Evolutionary conservation across 2,329 filamentous ascomycete species (phyloP).

Genomic region (Aspergillus thermomutatus): DNA sequence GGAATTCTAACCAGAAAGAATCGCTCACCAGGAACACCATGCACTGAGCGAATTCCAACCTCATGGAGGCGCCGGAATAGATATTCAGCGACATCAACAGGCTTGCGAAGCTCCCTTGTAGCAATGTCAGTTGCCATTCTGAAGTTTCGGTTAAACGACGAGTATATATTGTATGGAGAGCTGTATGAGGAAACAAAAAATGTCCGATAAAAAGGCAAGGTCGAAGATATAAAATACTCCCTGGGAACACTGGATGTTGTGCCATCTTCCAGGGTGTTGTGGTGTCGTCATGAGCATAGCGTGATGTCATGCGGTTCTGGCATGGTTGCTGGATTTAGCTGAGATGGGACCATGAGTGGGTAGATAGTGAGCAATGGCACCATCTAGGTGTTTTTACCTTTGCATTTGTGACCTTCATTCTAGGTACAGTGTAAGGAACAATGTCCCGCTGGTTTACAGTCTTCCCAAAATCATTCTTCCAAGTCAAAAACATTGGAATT

Average conservation of each 20-base stretch:
- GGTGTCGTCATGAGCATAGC: slow-evolving; percentile 17
- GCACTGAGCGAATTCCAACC: slow-evolving; percentile 48
- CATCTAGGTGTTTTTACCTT: not conserved
- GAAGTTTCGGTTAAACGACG: not conserved
- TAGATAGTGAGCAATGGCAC: not conserved
- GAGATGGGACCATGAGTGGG: not conserved
- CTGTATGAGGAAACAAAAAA: not conserved
- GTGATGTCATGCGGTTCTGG: slow-evolving; percentile 20
- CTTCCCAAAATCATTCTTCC: not conserved
- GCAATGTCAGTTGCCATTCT: slow-evolving; percentile 41
- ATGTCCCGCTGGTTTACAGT: not conserved
- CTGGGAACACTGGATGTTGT: not conserved
- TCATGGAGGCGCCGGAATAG: slow-evolving; percentile 49
- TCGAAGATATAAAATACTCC: slow-evolving; percentile 2
- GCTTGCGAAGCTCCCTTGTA: slow-evolving; percentile 42
- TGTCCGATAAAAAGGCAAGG: not conserved
- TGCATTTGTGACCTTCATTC: not conserved
- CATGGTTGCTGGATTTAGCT: not conserved
- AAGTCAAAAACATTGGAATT: not conserved
- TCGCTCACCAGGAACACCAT: slow-evolving; percentile 52
- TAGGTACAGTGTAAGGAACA: not conserved
- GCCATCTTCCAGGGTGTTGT: slow-evolving; percentile 2
- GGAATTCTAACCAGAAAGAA: slow-evolving; percentile 18
- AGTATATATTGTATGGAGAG: not conserved
- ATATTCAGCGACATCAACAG: slow-evolving; percentile 48